Percentiles rank a stretch among this genome's conserved stretches.
Evolutionary conservation across 306 rosid species (phyloP).

Genomic region (Biancaea sappan): DNA sequence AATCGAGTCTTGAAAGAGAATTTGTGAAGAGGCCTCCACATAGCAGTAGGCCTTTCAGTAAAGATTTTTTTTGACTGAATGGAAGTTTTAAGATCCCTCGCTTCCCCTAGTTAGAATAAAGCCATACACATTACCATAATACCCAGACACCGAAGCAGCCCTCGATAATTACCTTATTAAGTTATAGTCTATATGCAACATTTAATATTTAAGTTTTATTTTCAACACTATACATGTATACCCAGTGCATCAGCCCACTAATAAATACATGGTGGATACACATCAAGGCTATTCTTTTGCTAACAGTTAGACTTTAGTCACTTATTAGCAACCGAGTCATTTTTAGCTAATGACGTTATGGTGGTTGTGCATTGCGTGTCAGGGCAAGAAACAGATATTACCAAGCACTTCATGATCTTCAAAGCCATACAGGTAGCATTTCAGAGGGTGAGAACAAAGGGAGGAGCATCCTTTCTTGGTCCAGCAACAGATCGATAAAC

Average conservation of each 20-base stretch:
- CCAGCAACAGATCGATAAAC: constrained; percentile 86
- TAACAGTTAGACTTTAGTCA: not conserved
- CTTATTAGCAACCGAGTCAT: not conserved
- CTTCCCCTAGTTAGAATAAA: not conserved
- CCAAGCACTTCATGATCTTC: constrained; percentile 33
- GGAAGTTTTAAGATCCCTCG: not conserved
- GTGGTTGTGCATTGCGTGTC: not conserved
- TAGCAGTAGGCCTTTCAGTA: constrained; percentile 11
- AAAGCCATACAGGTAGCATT: constrained; percentile 14
- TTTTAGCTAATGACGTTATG: constrained; percentile 1
- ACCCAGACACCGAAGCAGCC: too few relatives aligned
- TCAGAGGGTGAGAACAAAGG: constrained; percentile 76
- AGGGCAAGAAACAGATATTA: constrained; percentile 39
- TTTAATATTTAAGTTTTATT: too few relatives aligned
- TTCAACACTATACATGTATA: not conserved
- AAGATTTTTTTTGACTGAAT: not conserved
- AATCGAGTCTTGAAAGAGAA: not conserved
- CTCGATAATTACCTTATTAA: too few relatives aligned
- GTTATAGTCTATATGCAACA: too few relatives aligned
- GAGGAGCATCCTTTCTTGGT: constrained; percentile 80
- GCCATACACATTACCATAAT: too few relatives aligned
- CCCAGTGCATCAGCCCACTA: not conserved
- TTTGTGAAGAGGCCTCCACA: not conserved
- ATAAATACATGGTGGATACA: not conserved
- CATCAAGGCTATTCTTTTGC: constrained; percentile 1